Percentiles rank a stretch among this genome's conserved stretches.
Conservation (phyloP, 1,284 basidiomycete species). For the Wallemia mellicola region DNA sequence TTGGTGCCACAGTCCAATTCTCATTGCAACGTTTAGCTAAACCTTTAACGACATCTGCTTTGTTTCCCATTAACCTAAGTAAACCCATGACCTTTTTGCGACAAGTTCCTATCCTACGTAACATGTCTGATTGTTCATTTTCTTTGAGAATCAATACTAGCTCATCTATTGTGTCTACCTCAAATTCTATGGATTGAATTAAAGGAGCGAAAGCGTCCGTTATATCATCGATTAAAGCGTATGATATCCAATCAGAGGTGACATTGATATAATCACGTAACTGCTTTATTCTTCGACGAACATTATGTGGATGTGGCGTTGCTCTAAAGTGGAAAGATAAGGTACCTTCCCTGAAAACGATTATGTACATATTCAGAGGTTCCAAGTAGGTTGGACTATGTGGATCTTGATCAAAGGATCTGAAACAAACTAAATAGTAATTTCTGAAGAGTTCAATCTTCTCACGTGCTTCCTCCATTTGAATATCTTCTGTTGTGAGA, state of each 20-base stretch:
- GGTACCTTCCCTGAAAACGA: conserved; percentile 95
- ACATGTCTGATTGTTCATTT: conserved; percentile 49
- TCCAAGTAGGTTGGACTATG: conserved; percentile 94
- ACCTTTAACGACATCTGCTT: conserved; percentile 97
- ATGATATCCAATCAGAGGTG: conserved; percentile 98
- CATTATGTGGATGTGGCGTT: conserved; percentile 91
- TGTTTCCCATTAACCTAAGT: conserved; percentile 85
- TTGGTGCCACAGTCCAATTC: conserved; percentile 94
- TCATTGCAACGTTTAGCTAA: conserved; percentile 94
- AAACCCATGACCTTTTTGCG: conserved; percentile 99
- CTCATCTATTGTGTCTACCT: conserved; percentile 97
- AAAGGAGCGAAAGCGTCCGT: conserved; percentile 97
- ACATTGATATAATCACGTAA: conserved; percentile 98
- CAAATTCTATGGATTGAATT: conserved; percentile 95
- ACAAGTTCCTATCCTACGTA: conserved; percentile 77
- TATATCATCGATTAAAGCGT: conserved; percentile 97
- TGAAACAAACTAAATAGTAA: conserved; percentile 98
- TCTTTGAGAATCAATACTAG: conserved; percentile 63
- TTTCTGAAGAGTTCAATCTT: conserved; percentile 98
- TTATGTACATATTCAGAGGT: conserved; percentile 98
- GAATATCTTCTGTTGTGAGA: conserved; percentile 92
- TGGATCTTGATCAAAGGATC: conserved; percentile 93
- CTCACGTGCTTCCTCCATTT: conserved; percentile 96
- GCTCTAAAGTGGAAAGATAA: conserved; percentile 92
- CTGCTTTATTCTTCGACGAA: conserved; percentile 90